phyloP scores from a whole-genome alignment of 106 monocot species.

The Apostasia ramifera region DNA sequence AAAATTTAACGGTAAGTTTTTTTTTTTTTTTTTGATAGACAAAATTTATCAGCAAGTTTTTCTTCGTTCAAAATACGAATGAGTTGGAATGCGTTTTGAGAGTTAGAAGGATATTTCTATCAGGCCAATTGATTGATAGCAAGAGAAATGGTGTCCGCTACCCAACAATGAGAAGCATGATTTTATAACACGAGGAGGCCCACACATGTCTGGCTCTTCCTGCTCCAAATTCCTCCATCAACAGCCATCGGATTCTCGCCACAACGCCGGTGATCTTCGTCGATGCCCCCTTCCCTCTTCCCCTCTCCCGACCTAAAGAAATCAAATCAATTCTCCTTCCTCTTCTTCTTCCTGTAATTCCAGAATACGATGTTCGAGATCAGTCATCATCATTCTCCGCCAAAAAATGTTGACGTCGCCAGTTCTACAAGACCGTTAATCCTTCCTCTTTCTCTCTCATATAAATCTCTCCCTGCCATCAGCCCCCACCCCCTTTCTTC shows the following conservation, averaged over 20 bases:
- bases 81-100: too few species aligned
- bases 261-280: neutral
- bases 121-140: too few species aligned
- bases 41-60: too few species aligned
- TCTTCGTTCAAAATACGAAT: too few species aligned
- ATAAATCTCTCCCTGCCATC: neutral
- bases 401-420: neutral
- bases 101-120: too few species aligned
- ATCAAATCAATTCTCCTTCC: neutral
- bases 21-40: too few species aligned
- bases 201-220: neutral
- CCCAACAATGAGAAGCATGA: conserved; percentile 6
- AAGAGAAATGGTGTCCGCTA: neutral
- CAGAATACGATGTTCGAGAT: too few species aligned
- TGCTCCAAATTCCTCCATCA: neutral
- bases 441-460: neutral
- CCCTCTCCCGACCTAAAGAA: too few species aligned
- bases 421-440: neutral
- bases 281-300: too few species aligned
- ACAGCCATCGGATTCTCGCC: conserved; percentile 7
- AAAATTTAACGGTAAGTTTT: too few species aligned
- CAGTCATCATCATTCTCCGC: too few species aligned
- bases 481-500: neutral
- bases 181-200: conserved; percentile 5
- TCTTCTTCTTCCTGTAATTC: neutral